Percentiles rank a stretch among this genome's conserved stretches.
phyloP scores from a whole-genome alignment of 140 eudicot species.

The Flaveria floridana region DNA sequence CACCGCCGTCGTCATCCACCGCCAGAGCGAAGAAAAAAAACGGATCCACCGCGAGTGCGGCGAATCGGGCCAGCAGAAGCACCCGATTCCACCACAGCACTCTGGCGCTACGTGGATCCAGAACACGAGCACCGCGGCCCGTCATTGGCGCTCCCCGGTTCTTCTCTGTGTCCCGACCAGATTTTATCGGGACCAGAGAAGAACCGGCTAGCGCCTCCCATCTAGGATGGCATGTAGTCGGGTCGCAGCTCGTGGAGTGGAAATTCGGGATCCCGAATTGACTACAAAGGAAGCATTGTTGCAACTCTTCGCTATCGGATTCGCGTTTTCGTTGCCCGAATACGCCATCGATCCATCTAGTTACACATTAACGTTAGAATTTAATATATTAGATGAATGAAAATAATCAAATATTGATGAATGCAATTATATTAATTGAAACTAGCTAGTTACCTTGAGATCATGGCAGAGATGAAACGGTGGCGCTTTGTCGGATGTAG shows the following conservation, averaged over 20 bases:
- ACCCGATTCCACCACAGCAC: constrained; percentile 57
- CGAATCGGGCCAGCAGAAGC: constrained; percentile 61
- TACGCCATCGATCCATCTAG: constrained; percentile 34
- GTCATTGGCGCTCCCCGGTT: background rate
- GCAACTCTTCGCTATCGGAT: background rate
- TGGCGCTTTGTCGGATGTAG: constrained; percentile 14
- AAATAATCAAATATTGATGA: background rate
- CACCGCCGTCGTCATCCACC: constrained; percentile 43
- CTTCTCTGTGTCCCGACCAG: constrained; percentile 21
- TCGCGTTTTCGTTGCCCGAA: constrained; percentile 1
- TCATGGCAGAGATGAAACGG: constrained; percentile 31
- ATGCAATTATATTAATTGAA: background rate
- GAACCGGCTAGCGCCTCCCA: constrained; percentile 70
- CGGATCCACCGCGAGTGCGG: constrained; percentile 81
- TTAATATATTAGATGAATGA: too few relatives aligned
- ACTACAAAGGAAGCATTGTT: constrained; percentile 48
- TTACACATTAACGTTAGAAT: background rate
- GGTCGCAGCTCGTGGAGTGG: constrained; percentile 52
- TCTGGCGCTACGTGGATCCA: constrained; percentile 71
- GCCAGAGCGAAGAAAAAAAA: constrained; percentile 75
- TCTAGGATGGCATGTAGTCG: constrained; percentile 32
- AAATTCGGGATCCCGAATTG: constrained; percentile 51
- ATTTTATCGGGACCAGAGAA: constrained; percentile 49
- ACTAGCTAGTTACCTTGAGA: constrained; percentile 21
- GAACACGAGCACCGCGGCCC: constrained; percentile 23